These are phyloP conservation scores for Tephrocybe rancida DNA, from an alignment of 768 basidiomycete species.

Conservation along the genomic window DNA sequence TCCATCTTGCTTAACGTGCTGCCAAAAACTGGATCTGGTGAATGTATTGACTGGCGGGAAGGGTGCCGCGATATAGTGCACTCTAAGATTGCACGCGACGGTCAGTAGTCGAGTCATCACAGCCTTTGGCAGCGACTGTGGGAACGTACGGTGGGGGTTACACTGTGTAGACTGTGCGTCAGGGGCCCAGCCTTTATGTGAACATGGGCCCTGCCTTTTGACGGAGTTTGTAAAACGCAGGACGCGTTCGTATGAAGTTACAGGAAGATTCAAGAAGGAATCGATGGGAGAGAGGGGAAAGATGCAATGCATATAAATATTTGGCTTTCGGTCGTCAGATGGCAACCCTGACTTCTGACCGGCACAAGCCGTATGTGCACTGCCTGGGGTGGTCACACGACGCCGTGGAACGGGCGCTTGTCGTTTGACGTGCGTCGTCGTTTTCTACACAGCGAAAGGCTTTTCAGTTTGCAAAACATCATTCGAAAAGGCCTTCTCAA, in stretches of 20 bases:
- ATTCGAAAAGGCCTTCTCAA: neutral
- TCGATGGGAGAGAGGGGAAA: constrained; percentile 6
- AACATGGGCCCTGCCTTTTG: constrained; percentile 12
- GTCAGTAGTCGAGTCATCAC: constrained; percentile 13
- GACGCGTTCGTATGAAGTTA: constrained; percentile 4
- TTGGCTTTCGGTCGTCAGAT: constrained; percentile 8
- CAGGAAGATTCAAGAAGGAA: constrained; percentile 11
- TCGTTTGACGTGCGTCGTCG: neutral
- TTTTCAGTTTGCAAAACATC: neutral
- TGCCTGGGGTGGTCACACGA: constrained; percentile 14
- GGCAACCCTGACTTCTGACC: constrained; percentile 11
- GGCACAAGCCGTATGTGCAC: constrained; percentile 13
- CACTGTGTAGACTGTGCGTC: constrained; percentile 1
- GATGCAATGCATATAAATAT: constrained; percentile 10
- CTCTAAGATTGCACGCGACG: constrained; percentile 1
- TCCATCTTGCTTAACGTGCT: neutral
- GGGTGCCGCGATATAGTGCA: neutral
- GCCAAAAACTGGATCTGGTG: neutral
- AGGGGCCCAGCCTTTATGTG: constrained; percentile 17
- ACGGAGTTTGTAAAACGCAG: constrained; percentile 8
- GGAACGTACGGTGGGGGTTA: constrained; percentile 8
- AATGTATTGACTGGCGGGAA: neutral
- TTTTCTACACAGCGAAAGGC: neutral
- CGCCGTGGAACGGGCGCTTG: neutral
- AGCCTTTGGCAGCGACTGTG: neutral